Percentiles rank a stretch among this genome's conserved stretches.
These are phyloP conservation scores for Caryopteris hybrid DNA, from an alignment of 305 asterid genomes.

Conservation along the genomic window DNA sequence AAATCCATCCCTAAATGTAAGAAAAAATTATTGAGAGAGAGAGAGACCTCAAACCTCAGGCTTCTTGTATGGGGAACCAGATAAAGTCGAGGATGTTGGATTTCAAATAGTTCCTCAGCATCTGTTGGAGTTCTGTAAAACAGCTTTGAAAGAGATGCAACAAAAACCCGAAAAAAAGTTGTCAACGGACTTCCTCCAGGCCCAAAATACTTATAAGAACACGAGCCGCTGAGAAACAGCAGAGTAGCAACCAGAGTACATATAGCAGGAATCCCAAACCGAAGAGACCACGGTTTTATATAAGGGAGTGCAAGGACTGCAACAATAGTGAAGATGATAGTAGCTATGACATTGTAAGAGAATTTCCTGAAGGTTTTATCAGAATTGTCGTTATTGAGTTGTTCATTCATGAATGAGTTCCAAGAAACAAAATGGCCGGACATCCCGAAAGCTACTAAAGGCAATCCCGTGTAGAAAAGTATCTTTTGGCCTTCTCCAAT, in stretches of 20 bases:
- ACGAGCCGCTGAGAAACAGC: slow-evolving; percentile 34
- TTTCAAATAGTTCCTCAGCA: slow-evolving; percentile 18
- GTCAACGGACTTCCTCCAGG: slow-evolving; percentile 30
- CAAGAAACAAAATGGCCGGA: slow-evolving; percentile 33
- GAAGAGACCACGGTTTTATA: slow-evolving; percentile 35
- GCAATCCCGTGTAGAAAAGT: slow-evolving; percentile 38
- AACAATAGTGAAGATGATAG: slow-evolving; percentile 14
- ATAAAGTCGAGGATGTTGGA: not conserved
- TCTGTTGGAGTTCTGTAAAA: slow-evolving; percentile 17
- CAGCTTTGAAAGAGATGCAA: slow-evolving; percentile 22
- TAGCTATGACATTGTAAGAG: slow-evolving; percentile 1
- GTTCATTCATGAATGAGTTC: slow-evolving; percentile 25
- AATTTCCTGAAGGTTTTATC: slow-evolving; percentile 13
- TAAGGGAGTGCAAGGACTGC: slow-evolving; percentile 41
- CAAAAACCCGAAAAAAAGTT: slow-evolving; percentile 24
- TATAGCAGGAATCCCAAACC: slow-evolving; percentile 49
- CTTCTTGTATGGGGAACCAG: slow-evolving; percentile 18
- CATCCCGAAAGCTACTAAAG: slow-evolving; percentile 38
- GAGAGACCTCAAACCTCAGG: slow-evolving; percentile 16
- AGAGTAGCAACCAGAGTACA: slow-evolving; percentile 35
- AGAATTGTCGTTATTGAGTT: not conserved
- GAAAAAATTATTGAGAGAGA: not conserved
- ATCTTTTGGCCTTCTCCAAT: slow-evolving; percentile 37
- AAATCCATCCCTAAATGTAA: not conserved
- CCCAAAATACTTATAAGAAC: slow-evolving; percentile 16